Conservation (phyloP, 495 filamentous ascomycete genomes). For the Penicillium diatomitis region DNA sequence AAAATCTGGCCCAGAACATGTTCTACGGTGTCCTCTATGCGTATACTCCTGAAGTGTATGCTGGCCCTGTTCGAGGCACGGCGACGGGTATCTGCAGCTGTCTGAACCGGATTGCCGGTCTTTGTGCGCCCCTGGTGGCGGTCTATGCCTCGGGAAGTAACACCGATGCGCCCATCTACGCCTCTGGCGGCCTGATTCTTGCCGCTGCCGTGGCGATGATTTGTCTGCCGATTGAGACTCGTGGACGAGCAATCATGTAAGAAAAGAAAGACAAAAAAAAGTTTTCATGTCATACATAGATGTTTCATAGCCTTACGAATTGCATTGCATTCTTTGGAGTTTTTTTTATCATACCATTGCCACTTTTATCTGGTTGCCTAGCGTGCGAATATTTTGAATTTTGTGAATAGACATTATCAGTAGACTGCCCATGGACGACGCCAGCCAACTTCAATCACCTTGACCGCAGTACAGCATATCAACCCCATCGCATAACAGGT, state of each 20-base stretch:
- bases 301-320: no score
- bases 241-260: conserved; percentile 14
- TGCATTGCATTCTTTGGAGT: no score
- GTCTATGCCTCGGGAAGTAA: conserved; percentile 35
- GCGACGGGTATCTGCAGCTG: conserved; percentile 49
- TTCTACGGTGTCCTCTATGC: conserved; percentile 56
- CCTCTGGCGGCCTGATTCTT: conserved; percentile 41
- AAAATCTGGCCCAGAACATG: conserved; percentile 55
- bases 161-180: conserved; percentile 44
- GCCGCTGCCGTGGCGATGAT: conserved; percentile 44
- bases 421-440: conserved; percentile 34
- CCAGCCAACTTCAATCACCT: conserved; percentile 63
- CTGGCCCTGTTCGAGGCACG: conserved; percentile 48
- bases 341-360: no score
- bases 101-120: conserved; percentile 48
- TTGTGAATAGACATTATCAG: conserved; percentile 3
- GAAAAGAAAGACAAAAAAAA: no score
- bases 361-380: no score
- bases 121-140: conserved; percentile 50
- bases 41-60: conserved; percentile 55
- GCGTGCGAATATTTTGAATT: no score
- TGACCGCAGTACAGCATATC: conserved; percentile 50
- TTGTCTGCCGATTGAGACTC: conserved; percentile 45
- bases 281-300: no score
- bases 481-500: conserved; percentile 52